Conservation (phyloP, 345 rosid species). For the Hibiscus trionum region DNA sequence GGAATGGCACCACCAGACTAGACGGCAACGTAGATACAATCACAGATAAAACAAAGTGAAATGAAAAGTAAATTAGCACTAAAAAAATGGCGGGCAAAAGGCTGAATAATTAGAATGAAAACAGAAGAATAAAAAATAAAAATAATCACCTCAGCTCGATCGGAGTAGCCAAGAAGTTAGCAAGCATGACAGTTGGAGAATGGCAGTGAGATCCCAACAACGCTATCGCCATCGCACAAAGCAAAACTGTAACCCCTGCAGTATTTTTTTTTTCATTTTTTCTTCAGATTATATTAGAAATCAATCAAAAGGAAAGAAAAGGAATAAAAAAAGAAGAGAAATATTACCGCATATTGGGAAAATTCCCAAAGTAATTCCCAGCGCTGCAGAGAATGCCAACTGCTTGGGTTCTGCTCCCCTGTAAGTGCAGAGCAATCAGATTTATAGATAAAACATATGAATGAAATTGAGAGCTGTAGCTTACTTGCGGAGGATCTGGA, state of each 20-base stretch:
- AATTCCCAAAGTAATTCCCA: constrained; percentile 77
- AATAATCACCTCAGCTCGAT: constrained; percentile 63
- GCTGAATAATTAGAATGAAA: constrained; percentile 18
- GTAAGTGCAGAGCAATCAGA: not conserved
- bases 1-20: constrained; percentile 86
- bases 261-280: not conserved
- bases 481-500: constrained; percentile 67
- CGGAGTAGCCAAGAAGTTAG: constrained; percentile 85
- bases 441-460: not conserved
- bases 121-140: not conserved
- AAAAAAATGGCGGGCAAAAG: not conserved
- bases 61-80: not conserved
- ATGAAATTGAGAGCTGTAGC: not conserved
- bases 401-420: constrained; percentile 93
- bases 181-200: constrained; percentile 80
- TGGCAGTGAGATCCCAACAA: constrained; percentile 64
- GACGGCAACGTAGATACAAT: not conserved
- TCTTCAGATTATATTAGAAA: not conserved
- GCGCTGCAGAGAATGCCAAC: constrained; percentile 79
- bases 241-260: constrained; percentile 74
- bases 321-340: not conserved
- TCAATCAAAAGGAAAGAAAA: not conserved
- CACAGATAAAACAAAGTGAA: not conserved
- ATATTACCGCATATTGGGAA: constrained; percentile 78
- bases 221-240: constrained; percentile 81